A percentile compares a stretch with the other conserved stretches of the same genome.
phyloP scores from a whole-genome alignment of 2,329 filamentous ascomycete species.

The Aspergillus amoenus region DNA sequence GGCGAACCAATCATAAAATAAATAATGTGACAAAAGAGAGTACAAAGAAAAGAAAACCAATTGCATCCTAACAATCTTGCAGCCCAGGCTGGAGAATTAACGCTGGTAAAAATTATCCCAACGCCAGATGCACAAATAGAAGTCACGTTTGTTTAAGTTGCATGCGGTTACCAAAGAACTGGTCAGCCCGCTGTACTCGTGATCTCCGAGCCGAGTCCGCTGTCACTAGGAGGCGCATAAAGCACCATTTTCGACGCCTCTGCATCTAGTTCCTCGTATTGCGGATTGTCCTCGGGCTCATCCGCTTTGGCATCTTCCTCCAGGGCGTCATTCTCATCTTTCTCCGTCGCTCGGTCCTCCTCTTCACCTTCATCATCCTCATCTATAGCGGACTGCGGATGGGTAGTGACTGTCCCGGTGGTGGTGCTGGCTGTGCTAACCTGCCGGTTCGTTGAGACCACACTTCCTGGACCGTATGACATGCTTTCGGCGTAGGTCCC shows the following conservation, averaged over 20 bases:
- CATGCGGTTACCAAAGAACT: slow-evolving; percentile 2
- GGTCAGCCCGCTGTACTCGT: slow-evolving; percentile 17
- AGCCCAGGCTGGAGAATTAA: not conserved
- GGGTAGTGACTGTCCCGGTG: slow-evolving; percentile 31
- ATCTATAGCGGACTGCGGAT: slow-evolving; percentile 25
- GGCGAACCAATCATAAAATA: slow-evolving; percentile 7
- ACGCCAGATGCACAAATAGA: slow-evolving; percentile 23
- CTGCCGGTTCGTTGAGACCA: slow-evolving; percentile 38
- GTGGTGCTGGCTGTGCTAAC: slow-evolving; percentile 43
- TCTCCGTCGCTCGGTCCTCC: slow-evolving; percentile 15
- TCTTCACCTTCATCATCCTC: slow-evolving; percentile 21
- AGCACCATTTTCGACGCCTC: slow-evolving; percentile 29
- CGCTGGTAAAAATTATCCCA: not conserved
- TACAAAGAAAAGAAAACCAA: slow-evolving; percentile 21
- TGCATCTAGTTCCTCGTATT: slow-evolving; percentile 20
- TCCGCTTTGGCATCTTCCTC: not conserved
- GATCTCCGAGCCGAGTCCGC: slow-evolving; percentile 31
- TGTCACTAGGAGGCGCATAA: slow-evolving; percentile 30
- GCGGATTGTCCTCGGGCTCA: slow-evolving; percentile 12
- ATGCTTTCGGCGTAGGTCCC: slow-evolving; percentile 44
- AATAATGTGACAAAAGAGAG: slow-evolving; percentile 23
- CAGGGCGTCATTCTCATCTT: slow-evolving; percentile 4
- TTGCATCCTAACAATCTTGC: not conserved
- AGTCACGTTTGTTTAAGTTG: not conserved
- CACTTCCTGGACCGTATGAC: slow-evolving; percentile 41